These are phyloP conservation scores for Phragmites australis DNA, from an alignment of 176 grass and related monocot genomes.

Conservation along the genomic window DNA sequence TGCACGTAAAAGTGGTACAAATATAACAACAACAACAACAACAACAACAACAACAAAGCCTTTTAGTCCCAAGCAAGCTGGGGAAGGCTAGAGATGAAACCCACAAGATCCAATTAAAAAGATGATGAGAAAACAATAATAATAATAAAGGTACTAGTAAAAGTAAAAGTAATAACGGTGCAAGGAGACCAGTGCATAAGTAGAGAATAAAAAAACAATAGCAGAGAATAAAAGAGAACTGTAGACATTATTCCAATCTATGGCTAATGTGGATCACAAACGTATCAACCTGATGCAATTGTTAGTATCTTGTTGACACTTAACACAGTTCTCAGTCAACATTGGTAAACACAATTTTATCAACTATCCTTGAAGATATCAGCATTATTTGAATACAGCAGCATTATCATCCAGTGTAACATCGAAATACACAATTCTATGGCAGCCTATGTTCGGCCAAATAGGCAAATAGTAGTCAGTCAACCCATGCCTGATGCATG, in stretches of 20 bases:
- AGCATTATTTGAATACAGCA: not conserved
- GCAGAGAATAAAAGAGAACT: not conserved
- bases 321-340: not conserved
- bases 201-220: constrained; percentile 18
- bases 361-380: not conserved
- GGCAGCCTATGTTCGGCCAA: not conserved
- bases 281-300: not conserved
- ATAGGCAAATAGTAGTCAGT: not conserved
- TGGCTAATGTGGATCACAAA: not conserved
- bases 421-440: not conserved
- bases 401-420: not conserved
- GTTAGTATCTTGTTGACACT: constrained; percentile 10
- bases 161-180: too few species aligned
- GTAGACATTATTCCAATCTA: not conserved
- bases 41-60: too few species aligned
- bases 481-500: too few species aligned
- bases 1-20: not conserved
- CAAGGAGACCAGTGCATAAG: too few species aligned
- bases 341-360: not conserved
- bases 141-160: too few species aligned
- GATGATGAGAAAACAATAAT: too few species aligned
- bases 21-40: too few species aligned
- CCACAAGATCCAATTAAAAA: too few species aligned
- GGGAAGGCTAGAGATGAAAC: too few species aligned
- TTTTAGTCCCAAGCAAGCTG: too few species aligned